A percentile compares a stretch with the other conserved stretches of the same genome.
Conservation (phyloP, 805 yeast genomes). For the Priceomyces haplophilus region DNA sequence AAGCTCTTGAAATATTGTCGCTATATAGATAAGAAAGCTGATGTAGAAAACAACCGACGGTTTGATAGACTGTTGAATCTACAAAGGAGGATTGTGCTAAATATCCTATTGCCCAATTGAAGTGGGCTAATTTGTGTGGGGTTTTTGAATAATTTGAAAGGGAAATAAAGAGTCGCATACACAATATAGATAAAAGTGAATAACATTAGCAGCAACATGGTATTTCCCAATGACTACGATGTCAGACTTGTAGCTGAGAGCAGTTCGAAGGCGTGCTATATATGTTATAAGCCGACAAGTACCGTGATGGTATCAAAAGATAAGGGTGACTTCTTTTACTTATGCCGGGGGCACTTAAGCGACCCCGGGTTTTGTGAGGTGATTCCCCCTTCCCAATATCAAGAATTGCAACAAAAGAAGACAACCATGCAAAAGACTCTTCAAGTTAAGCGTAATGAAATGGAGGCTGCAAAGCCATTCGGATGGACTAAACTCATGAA, state of each 20-base stretch:
- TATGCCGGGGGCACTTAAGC: constrained; percentile 45
- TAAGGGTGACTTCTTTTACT: constrained; percentile 51
- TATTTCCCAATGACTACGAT: constrained; percentile 38
- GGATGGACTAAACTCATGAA: constrained; percentile 30
- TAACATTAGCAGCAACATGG: constrained; percentile 5
- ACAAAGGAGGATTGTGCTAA: no score
- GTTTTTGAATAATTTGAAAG: not conserved
- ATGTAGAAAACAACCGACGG: not conserved
- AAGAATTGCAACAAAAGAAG: constrained; percentile 20
- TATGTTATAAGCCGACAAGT: constrained; percentile 50
- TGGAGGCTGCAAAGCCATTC: constrained; percentile 30
- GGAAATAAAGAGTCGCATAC: not conserved
- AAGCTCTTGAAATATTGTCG: not conserved
- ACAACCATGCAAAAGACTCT: constrained; percentile 17
- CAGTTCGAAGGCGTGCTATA: constrained; percentile 44
- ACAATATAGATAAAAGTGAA: not conserved
- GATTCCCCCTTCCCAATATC: constrained; percentile 33
- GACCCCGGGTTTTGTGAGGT: constrained; percentile 47
- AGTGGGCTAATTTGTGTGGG: not conserved
- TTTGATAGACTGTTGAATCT: no score
- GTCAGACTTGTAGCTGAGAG: constrained; percentile 40
- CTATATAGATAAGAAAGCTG: not conserved
- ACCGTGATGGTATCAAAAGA: constrained; percentile 46
- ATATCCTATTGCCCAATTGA: not conserved
- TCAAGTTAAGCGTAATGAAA: constrained; percentile 18